phyloP scores from a whole-genome alignment of 495 filamentous ascomycete genomes.

The Penicillium silybi region DNA sequence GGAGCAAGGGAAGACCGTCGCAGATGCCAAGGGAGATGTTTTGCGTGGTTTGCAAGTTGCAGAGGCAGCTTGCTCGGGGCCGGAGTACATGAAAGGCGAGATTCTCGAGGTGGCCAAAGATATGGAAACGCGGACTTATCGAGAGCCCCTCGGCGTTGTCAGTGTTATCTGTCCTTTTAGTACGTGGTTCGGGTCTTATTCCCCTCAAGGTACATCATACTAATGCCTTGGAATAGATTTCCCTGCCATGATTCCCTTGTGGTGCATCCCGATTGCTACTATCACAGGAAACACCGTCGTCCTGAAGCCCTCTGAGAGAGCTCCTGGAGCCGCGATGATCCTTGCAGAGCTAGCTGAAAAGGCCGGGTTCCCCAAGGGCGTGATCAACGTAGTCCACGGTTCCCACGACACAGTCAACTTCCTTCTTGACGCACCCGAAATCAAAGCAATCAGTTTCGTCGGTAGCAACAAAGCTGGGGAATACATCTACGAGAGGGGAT shows the following conservation, averaged over 20 bases:
- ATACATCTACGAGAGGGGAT: slow-evolving; percentile 80
- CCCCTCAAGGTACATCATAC: neutral
- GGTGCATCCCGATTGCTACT: slow-evolving; percentile 85
- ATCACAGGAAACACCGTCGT: slow-evolving; percentile 84
- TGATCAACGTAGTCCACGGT: slow-evolving; percentile 85
- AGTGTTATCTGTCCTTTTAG: slow-evolving; percentile 85
- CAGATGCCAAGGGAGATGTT: slow-evolving; percentile 8
- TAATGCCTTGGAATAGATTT: neutral
- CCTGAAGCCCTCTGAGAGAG: slow-evolving; percentile 86
- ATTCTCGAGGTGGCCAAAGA: slow-evolving; percentile 82
- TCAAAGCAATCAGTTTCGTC: slow-evolving; percentile 90
- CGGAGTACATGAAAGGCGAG: slow-evolving; percentile 7
- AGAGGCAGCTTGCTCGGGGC: slow-evolving; percentile 4
- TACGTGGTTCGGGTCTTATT: neutral
- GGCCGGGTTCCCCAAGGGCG: slow-evolving; percentile 86
- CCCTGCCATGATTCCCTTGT: slow-evolving; percentile 75
- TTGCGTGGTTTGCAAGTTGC: slow-evolving; percentile 8
- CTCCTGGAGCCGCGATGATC: slow-evolving; percentile 43
- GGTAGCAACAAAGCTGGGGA: slow-evolving; percentile 87
- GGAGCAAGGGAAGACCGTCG: slow-evolving; percentile 10
- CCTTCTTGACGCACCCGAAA: slow-evolving; percentile 78
- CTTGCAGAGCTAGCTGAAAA: slow-evolving; percentile 65
- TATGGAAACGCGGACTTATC: slow-evolving; percentile 87
- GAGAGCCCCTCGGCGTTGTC: slow-evolving; percentile 81
- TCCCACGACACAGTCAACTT: slow-evolving; percentile 84